Base-by-base conservation (phyloP, 2,329 filamentous ascomycete genomes). In the Sporothrix curviconia region DNA sequence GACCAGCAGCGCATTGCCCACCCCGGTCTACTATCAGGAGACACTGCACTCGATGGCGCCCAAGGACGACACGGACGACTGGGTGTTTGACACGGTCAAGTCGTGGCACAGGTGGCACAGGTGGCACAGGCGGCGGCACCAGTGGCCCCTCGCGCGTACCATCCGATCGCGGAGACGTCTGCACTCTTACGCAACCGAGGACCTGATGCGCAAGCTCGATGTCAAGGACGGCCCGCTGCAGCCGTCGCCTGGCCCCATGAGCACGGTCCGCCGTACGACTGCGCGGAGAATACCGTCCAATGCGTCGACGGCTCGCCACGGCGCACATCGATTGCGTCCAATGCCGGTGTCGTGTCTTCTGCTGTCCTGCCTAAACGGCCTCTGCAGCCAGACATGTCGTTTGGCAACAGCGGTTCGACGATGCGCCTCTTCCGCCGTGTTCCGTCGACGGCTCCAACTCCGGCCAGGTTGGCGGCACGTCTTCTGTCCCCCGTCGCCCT, bases 21-120 rank as follows among this genome's bases (percentile, higher is more conserved):
- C 66, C 81, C n/a, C 87, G 1, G 88, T 89, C 65, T 95, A 92
- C 72, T 97, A 97, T 71, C 92, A 96, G 66, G 92, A 97, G 74
- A 96, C 92, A 3, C 77, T 97, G 50, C 83, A 87, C 64, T 85
- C 82, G 8, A 81, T 95, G 55, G 78, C 81, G 2, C 78, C 82
- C 2, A 83, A 78, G 63, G 77, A 82, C 37, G 86, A 91, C 5
- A 79, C 89, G 15, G 90, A 96, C 62, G 92, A 89, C 62, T 97
- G 92, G 92, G 87, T 95, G 2, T 97, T 97, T 68, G 92, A 96
- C 67, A 97, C 92, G 0, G 85, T 97, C 67, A 94, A 89, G 70
- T 90, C 88, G n/a, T n/a, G n/a, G n/a, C n/a, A n/a, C n/a, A n/a
- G 0, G 76, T 86, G 32, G 79, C 76, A 4, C 78, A 82, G 4